A percentile compares a stretch with the other conserved stretches of the same genome.
These are phyloP conservation scores for Phytophthora lateralis DNA, from an alignment of 352 stramenopile species.

Conservation along the genomic window DNA sequence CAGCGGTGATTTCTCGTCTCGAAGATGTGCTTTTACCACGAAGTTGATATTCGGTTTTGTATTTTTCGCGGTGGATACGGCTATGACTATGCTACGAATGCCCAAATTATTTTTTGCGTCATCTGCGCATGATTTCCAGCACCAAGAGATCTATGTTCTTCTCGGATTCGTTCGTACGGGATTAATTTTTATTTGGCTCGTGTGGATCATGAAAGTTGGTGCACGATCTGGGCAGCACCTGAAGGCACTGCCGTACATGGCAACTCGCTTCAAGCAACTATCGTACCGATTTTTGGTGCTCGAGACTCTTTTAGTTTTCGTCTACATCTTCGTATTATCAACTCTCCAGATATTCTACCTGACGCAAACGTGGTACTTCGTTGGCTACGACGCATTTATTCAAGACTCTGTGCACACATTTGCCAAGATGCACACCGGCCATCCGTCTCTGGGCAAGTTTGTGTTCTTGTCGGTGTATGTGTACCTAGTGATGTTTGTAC, in stretches of 20 bases:
- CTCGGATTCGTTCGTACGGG: constrained; percentile 65
- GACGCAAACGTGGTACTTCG: constrained; percentile 62
- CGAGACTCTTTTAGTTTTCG: constrained; percentile 74
- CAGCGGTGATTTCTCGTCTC: constrained; percentile 44
- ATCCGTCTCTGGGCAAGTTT: constrained; percentile 68
- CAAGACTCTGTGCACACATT: constrained; percentile 76
- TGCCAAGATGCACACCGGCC: constrained; percentile 53
- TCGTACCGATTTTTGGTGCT: constrained; percentile 87
- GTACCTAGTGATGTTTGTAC: constrained; percentile 85
- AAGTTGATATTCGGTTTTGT: constrained; percentile 43
- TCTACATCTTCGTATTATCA: constrained; percentile 77
- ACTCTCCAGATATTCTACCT: constrained; percentile 70
- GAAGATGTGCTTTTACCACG: constrained; percentile 25
- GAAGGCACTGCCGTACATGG: constrained; percentile 82
- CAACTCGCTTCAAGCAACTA: constrained; percentile 84
- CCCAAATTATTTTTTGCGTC: constrained; percentile 49
- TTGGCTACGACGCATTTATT: constrained; percentile 73
- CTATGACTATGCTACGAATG: constrained; percentile 73
- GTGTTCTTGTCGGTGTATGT: constrained; percentile 86
- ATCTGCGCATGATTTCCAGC: constrained; percentile 21
- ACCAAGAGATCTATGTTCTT: constrained; percentile 67
- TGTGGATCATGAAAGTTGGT: constrained; percentile 70
- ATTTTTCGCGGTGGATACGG: constrained; percentile 55
- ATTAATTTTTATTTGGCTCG: constrained; percentile 72
- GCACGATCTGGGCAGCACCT: constrained; percentile 63